Evolutionary conservation across 2,329 filamentous ascomycete species (phyloP).

Genomic region (Aspergillus hortae): DNA sequence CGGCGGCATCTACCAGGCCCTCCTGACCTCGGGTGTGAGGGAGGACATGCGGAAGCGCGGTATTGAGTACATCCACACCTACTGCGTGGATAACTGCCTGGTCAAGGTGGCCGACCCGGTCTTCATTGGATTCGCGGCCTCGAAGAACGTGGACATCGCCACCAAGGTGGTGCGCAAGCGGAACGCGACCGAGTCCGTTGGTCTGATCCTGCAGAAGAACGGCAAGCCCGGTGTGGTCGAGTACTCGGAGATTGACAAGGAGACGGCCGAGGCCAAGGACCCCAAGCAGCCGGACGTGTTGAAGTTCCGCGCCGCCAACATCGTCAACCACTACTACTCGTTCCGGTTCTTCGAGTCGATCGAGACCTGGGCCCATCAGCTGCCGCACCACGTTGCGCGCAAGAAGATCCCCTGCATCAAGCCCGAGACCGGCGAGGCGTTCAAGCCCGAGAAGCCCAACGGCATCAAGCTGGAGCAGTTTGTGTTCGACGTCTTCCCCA

Average conservation of each 20-base stretch:
- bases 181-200: conserved; percentile 91
- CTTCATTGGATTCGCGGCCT: conserved; percentile 90
- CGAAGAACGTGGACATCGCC: conserved; percentile 86
- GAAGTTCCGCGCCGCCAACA: conserved; percentile 97
- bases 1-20: conserved; percentile 90
- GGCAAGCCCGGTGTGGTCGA: conserved; percentile 96
- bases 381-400: conserved; percentile 91
- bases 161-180: conserved; percentile 99
- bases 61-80: conserved; percentile 92
- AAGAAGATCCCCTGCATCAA: conserved; percentile 97
- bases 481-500: conserved; percentile 96
- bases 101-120: conserved; percentile 96
- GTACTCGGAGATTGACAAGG: conserved; percentile 92
- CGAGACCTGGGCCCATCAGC: conserved; percentile 75
- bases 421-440: conserved; percentile 67
- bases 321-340: conserved; percentile 99
- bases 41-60: conserved; percentile 85
- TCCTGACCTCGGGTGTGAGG: conserved; percentile 75
- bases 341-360: conserved; percentile 89
- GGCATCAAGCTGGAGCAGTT: conserved; percentile 99
- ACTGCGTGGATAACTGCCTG: conserved; percentile 99
- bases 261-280: conserved; percentile 86
- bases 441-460: conserved; percentile 93
- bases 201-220: conserved; percentile 90
- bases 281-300: conserved; percentile 74